A percentile compares a stretch with the other conserved stretches of the same genome.
phyloP scores from a whole-genome alignment of 768 basidiomycete species.

The Chlorophyllum brunneum region DNA sequence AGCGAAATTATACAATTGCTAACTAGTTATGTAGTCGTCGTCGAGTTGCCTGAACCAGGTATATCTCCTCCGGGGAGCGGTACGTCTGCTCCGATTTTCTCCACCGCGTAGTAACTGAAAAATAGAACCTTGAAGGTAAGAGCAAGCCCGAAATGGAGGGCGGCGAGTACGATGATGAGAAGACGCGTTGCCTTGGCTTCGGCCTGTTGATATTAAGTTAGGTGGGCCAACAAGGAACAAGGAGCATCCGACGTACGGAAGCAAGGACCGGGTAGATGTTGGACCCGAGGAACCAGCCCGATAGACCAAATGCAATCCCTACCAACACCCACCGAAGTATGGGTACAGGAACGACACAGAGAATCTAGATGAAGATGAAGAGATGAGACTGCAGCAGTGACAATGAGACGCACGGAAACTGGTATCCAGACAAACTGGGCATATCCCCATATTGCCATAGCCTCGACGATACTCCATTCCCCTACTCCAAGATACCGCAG shows the following conservation, averaged over 20 bases:
- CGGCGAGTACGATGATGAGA: conserved; percentile 70
- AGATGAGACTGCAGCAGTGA: background rate
- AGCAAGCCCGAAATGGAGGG: conserved; percentile 76
- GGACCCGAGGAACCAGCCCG: conserved; percentile 80
- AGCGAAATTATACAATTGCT: background rate
- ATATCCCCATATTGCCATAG: conserved; percentile 78
- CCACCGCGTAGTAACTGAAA: conserved; percentile 50
- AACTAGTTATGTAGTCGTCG: conserved; percentile 11
- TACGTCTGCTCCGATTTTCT: conserved; percentile 39
- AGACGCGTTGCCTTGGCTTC: conserved; percentile 86
- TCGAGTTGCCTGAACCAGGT: conserved; percentile 25
- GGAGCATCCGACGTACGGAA: conserved; percentile 46
- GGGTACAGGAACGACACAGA: conserved; percentile 84
- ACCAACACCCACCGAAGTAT: conserved; percentile 82
- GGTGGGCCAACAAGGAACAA: background rate
- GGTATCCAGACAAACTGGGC: conserved; percentile 86
- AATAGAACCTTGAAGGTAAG: conserved; percentile 82
- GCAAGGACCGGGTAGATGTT: conserved; percentile 91
- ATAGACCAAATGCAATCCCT: conserved; percentile 66
- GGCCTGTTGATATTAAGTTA: conserved; percentile 42
- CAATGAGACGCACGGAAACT: conserved; percentile 54
- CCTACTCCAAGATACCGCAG: conserved; percentile 84
- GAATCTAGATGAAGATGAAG: conserved; percentile 41
- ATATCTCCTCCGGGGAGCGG: conserved; percentile 37
- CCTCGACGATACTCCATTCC: conserved; percentile 87